Evolutionary conservation across 345 rosid species (phyloP).

Genomic region (Ricinus communis): DNA sequence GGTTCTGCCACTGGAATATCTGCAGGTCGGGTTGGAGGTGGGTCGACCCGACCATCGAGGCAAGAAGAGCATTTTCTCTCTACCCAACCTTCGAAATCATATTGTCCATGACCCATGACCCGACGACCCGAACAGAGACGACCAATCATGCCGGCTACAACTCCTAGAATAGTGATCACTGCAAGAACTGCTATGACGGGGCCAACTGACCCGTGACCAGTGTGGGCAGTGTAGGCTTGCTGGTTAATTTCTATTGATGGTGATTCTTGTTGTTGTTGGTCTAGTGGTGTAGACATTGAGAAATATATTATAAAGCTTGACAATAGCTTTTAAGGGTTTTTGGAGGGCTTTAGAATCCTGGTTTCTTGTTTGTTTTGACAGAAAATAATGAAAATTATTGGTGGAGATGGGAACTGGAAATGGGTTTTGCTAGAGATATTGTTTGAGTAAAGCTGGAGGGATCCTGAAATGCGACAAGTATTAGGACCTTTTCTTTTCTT

Average conservation of each 20-base stretch:
- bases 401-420: slow-evolving; percentile 10
- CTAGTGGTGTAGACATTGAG: slow-evolving; percentile 43
- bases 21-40: slow-evolving; percentile 31
- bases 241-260: slow-evolving; percentile 32
- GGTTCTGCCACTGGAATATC: slow-evolving; percentile 29
- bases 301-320: not conserved
- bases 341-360: slow-evolving; percentile 15
- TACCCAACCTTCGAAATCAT: slow-evolving; percentile 66
- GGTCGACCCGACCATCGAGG: slow-evolving; percentile 47
- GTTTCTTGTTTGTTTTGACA: not conserved
- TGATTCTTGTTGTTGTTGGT: slow-evolving; percentile 34
- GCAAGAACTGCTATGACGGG: slow-evolving; percentile 65
- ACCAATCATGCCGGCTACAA: slow-evolving; percentile 63
- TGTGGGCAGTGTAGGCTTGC: slow-evolving; percentile 36
- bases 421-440: no score
- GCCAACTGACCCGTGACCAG: slow-evolving; percentile 58
- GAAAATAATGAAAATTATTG: not conserved
- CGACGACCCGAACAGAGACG: slow-evolving; percentile 60
- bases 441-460: no score
- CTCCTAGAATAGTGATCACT: slow-evolving; percentile 54
- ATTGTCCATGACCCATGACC: slow-evolving; percentile 50
- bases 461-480: not conserved
- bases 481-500: not conserved
- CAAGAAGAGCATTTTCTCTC: slow-evolving; percentile 69
- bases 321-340: slow-evolving; percentile 2